Evolutionary conservation across 768 basidiomycete species (phyloP).

Genomic region (Myochromella boudieri): DNA sequence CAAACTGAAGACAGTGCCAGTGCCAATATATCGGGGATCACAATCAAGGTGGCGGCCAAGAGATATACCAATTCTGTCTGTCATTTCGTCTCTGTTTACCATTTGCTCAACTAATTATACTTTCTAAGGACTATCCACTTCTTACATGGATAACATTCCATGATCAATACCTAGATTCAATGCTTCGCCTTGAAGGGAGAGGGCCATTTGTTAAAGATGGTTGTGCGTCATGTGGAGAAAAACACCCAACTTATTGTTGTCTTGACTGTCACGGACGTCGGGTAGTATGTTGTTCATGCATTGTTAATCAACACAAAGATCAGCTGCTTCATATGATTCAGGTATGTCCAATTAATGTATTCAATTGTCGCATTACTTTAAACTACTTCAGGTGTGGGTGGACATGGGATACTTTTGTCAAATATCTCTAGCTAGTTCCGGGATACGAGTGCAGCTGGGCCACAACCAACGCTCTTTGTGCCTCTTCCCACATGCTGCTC

Average conservation of each 20-base stretch:
- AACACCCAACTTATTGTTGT: neutral
- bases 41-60: conserved; percentile 9
- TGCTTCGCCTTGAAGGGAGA: conserved; percentile 15
- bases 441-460: conserved; percentile 19
- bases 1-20: neutral
- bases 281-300: conserved; percentile 16
- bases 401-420: conserved; percentile 16
- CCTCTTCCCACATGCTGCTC: neutral
- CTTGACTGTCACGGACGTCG: no score
- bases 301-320: conserved; percentile 12
- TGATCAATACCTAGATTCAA: conserved; percentile 12
- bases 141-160: conserved; percentile 15
- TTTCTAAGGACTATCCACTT: conserved; percentile 15
- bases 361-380: neutral
- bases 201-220: conserved; percentile 7
- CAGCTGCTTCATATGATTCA: conserved; percentile 19
- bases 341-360: conserved; percentile 10
- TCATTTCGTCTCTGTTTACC: neutral
- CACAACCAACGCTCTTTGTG: conserved; percentile 17
- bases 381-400: conserved; percentile 18
- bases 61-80: conserved; percentile 15
- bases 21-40: conserved; percentile 1
- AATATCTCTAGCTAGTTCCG: neutral
- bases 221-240: conserved; percentile 2
- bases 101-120: neutral